Percentiles rank a stretch among this genome's conserved stretches.
phyloP scores from a whole-genome alignment of 495 filamentous ascomycete genomes.

The Tuber magnatum region DNA sequence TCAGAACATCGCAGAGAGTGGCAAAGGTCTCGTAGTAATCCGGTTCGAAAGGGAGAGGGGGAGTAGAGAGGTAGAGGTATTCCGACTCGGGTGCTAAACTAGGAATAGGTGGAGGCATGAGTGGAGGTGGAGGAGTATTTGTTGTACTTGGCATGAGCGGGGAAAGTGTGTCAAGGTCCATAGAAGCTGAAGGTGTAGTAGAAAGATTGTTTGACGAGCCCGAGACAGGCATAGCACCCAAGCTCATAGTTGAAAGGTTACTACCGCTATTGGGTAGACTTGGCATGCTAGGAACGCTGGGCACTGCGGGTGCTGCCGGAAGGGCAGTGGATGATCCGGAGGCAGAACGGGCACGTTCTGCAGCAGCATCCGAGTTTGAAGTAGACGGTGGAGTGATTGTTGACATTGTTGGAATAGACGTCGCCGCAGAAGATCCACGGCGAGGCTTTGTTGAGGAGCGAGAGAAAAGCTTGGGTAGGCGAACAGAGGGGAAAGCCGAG shows the following conservation, averaged over 20 bases:
- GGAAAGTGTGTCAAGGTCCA: constrained; percentile 47
- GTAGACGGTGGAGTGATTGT: constrained; percentile 20
- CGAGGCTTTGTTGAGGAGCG: constrained; percentile 37
- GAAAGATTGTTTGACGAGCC: constrained; percentile 20
- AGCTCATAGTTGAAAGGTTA: not conserved
- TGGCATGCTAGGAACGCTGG: constrained; percentile 12
- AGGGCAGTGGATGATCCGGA: constrained; percentile 26
- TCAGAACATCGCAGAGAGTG: constrained; percentile 92
- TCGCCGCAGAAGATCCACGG: constrained; percentile 34
- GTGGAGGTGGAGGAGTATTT: constrained; percentile 22
- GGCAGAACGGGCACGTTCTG: constrained; percentile 35
- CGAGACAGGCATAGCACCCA: constrained; percentile 14
- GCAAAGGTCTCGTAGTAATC: constrained; percentile 96
- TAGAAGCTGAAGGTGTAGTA: constrained; percentile 27
- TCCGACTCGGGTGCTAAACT: constrained; percentile 52
- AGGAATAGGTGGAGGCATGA: constrained; percentile 21
- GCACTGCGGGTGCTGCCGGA: constrained; percentile 16
- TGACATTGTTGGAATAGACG: constrained; percentile 22
- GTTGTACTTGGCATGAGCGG: constrained; percentile 37
- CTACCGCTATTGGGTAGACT: not conserved
- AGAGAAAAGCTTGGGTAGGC: constrained; percentile 39
- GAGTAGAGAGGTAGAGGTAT: constrained; percentile 81
- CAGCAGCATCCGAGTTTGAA: constrained; percentile 10
- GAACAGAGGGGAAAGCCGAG: constrained; percentile 30
- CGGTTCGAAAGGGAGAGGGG: constrained; percentile 89